Evolutionary conservation across 2,329 filamentous ascomycete genomes (phyloP).

Genomic region (Talaromyces pinophilus): DNA sequence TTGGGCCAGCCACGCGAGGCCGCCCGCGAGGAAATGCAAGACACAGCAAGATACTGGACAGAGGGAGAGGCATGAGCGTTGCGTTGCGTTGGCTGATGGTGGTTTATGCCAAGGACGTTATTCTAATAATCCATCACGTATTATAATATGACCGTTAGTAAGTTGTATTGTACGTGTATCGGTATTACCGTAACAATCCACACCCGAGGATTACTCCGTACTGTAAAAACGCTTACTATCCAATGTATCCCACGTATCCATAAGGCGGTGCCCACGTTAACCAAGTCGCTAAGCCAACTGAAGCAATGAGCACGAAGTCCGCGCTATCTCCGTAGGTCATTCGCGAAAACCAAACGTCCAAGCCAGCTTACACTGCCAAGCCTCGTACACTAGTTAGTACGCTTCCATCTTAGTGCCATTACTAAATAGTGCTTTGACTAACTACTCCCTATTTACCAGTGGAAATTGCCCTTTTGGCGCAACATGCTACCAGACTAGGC

Average conservation of each 20-base stretch:
- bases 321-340: not conserved
- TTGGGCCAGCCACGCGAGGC: constrained; percentile 3
- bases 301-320: not conserved
- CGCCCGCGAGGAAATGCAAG: not conserved
- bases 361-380: not conserved
- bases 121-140: not conserved
- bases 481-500: not conserved
- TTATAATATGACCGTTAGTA: not conserved
- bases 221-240: not conserved
- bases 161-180: not conserved
- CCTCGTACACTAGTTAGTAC: constrained; percentile 10
- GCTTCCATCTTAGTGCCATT: not conserved
- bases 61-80: not conserved
- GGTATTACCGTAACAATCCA: not conserved
- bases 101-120: not conserved
- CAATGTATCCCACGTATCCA: not conserved
- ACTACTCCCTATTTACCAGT: constrained; percentile 2
- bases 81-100: not conserved
- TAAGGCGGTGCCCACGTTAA: not conserved
- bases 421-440: not conserved
- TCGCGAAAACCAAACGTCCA: not conserved
- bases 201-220: not conserved
- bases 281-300: not conserved
- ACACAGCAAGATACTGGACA: not conserved
- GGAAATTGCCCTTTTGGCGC: constrained; percentile 15